Conservation (phyloP, 305 asterid species). For the Solanum hybrid region DNA sequence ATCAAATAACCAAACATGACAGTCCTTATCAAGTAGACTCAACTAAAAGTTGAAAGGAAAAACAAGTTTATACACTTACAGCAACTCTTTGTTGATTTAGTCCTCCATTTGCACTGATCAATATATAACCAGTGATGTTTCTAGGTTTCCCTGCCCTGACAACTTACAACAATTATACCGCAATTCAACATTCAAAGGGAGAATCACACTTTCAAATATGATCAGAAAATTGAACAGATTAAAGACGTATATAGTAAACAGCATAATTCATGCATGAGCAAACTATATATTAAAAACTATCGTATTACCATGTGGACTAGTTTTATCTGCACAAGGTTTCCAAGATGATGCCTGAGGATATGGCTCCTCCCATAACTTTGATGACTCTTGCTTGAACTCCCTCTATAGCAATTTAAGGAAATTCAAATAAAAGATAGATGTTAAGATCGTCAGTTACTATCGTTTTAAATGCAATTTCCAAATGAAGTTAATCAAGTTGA, state of each 20-base stretch:
- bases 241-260: not conserved
- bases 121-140: slow-evolving; percentile 49
- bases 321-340: slow-evolving; percentile 71
- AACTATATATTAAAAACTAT: not conserved
- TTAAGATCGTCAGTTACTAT: not conserved
- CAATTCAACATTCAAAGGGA: not conserved
- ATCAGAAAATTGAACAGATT: not conserved
- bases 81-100: slow-evolving; percentile 96
- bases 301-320: slow-evolving; percentile 34
- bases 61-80: slow-evolving; percentile 30
- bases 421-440: not conserved
- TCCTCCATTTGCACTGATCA: slow-evolving; percentile 93
- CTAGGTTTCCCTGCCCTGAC: slow-evolving; percentile 54
- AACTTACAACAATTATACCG: slow-evolving; percentile 30
- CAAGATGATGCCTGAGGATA: slow-evolving; percentile 53
- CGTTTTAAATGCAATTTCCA: not conserved
- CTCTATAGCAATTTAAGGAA: slow-evolving; percentile 22
- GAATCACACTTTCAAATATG: slow-evolving; percentile 9
- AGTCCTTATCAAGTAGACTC: not conserved
- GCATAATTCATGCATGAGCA: not conserved
- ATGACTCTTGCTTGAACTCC: slow-evolving; percentile 31
- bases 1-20: not conserved
- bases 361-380: slow-evolving; percentile 65
- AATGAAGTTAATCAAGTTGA: not conserved
- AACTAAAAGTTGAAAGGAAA: not conserved